Evolutionary conservation across 2,329 filamentous ascomycete species (phyloP).

Genomic region (Fusarium longipes): DNA sequence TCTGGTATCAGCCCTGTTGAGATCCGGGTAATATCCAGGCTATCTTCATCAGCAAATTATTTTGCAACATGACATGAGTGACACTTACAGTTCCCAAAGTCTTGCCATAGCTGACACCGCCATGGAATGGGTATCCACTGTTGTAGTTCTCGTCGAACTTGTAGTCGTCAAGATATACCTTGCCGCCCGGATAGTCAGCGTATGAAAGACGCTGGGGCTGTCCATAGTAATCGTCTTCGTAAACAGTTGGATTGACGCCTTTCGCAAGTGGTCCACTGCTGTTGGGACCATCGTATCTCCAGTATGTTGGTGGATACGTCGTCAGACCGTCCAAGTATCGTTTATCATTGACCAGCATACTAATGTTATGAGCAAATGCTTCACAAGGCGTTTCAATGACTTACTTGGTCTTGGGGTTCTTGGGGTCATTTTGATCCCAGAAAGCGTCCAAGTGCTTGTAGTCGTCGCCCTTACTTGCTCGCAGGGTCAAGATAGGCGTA

Average conservation of each 20-base stretch:
- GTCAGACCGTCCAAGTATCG: not conserved
- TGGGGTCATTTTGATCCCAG: not conserved
- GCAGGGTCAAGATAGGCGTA: not conserved
- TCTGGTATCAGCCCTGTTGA: not conserved
- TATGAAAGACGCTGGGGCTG: not conserved
- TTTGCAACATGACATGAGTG: too few relatives aligned
- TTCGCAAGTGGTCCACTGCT: not conserved
- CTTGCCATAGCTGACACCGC: not conserved
- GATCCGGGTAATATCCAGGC: constrained; percentile 2
- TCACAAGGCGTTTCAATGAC: too few relatives aligned
- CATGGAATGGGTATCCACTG: constrained; percentile 1
- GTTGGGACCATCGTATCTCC: not conserved
- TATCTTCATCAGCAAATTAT: fast-evolving
- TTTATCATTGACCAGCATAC: not conserved
- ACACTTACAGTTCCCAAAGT: not conserved
- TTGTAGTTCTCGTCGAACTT: not conserved
- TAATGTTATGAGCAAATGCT: too few relatives aligned
- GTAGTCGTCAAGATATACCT: not conserved
- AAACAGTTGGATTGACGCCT: not conserved
- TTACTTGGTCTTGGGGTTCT: not conserved
- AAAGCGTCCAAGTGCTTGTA: not conserved
- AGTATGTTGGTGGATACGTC: not conserved
- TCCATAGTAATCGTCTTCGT: not conserved
- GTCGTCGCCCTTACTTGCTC: not conserved
- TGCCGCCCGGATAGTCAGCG: not conserved